phyloP scores from a whole-genome alignment of 192 early-diverging fungal species.

The Coemansia umbellata region DNA sequence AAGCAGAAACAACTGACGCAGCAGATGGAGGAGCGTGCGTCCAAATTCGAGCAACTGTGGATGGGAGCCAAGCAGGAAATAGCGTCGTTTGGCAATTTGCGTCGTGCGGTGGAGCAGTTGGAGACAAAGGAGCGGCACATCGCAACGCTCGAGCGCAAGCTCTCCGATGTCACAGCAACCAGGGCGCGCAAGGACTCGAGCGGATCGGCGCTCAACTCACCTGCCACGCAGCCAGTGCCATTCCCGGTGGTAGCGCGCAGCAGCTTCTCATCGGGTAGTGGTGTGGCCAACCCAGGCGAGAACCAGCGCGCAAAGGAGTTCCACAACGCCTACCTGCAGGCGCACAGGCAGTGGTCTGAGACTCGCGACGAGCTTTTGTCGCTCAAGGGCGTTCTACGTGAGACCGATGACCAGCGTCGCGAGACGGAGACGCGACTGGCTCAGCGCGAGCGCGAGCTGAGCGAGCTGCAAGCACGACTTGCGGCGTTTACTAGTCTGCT shows the following conservation, averaged over 20 bases:
- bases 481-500: conserved; percentile 36
- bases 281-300: neutral
- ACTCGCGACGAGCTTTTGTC: conserved; percentile 39
- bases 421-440: conserved; percentile 31
- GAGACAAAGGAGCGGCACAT: conserved; percentile 43
- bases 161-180: conserved; percentile 14
- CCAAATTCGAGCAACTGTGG: conserved; percentile 45
- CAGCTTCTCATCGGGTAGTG: conserved; percentile 20
- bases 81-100: conserved; percentile 22
- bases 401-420: conserved; percentile 37
- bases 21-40: conserved; percentile 17
- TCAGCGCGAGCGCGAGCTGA: conserved; percentile 37
- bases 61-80: conserved; percentile 33
- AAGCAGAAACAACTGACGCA: conserved; percentile 21
- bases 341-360: conserved; percentile 44
- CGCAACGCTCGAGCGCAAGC: conserved; percentile 38
- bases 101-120: conserved; percentile 25
- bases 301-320: conserved; percentile 16
- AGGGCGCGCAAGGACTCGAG: conserved; percentile 11
- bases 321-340: conserved; percentile 36
- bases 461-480: conserved; percentile 35
- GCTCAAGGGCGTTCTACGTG: conserved; percentile 31
- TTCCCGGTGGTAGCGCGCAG: conserved; percentile 11
- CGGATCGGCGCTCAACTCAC: neutral
- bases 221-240: neutral